Evolutionary conservation across 768 basidiomycete species (phyloP), one percentile per base, ranked within the genome.

Genomic region (Tylopilus balloui): DNA sequence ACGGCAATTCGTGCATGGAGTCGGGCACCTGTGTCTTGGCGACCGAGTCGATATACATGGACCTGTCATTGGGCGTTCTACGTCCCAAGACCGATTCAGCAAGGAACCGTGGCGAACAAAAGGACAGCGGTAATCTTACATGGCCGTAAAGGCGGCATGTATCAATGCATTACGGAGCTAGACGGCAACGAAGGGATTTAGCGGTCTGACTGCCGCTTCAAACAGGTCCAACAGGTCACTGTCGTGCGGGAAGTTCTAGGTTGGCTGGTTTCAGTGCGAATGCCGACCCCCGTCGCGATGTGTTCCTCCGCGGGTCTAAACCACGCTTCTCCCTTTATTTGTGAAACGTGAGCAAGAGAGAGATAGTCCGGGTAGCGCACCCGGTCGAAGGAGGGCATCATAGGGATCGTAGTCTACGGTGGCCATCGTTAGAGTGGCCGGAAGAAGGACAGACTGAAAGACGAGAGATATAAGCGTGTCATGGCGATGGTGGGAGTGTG

Each of bases 11-110:
- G 40, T 61, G 55, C 60, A 93, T 78, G 15, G 77, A 78, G 48
- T 90, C 84, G 28, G 93, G 65, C 36, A 93, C 83, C 67, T 94
- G 92, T 45, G 93, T 92, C 19, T 89, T 84, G 2, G 89, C 92
- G 61, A 91, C 83, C 47, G 67, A 63, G 63, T 90, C 86, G 54
- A 94, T 75, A 56, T 82, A 83, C 57, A 88, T 78, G 29, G 78
- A 79, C 4, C 66, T 64, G 3, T 78, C 76, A 45, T 79, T 73
- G 1, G 79, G 75, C 4, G 74, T 53, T 37, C 86, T 87, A 62
- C 14, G 25, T 46, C 5, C 24, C 19, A 35, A 21, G 35, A 15
- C 5, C 20, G 21, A 36, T 25, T 47, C 38, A 42, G 43, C 35
- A n/a, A n/a, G 14, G 9, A 10, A 13, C 3, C 7, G 14, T 2